Evolutionary conservation across 148 eudicot species (phyloP).

Genomic region (Rhododendron ovatum): DNA sequence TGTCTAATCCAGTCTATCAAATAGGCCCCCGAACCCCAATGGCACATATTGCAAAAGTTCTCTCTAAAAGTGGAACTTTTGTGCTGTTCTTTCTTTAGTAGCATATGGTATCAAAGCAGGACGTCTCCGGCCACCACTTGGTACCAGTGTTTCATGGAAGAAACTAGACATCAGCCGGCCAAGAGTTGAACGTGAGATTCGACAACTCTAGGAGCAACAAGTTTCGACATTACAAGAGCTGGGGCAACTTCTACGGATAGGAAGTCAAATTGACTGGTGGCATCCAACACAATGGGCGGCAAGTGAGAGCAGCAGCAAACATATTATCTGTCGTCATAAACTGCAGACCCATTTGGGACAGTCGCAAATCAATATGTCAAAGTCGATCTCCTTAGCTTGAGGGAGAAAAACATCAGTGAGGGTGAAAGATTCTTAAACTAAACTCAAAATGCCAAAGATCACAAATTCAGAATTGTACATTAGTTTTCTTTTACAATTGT

Average conservation of each 20-base stretch:
- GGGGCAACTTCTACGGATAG: background rate
- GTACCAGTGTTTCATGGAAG: background rate
- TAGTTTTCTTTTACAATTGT: background rate
- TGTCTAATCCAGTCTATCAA: background rate
- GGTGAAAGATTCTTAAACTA: background rate
- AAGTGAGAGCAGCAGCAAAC: background rate
- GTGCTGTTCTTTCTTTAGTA: background rate
- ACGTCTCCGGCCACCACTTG: background rate
- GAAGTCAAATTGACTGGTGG: background rate
- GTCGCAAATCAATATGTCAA: background rate
- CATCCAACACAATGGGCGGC: background rate
- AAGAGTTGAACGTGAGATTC: background rate
- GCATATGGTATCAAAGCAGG: background rate
- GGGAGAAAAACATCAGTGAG: background rate
- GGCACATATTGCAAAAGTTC: background rate
- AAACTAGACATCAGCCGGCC: background rate
- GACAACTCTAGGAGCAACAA: background rate
- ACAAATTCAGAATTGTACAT: background rate
- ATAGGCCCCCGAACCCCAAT: background rate
- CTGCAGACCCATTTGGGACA: background rate
- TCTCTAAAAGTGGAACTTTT: background rate
- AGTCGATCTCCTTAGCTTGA: background rate
- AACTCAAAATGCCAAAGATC: background rate
- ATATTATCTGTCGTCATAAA: background rate
- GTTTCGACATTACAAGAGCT: background rate